Base-by-base conservation (phyloP, 2,329 filamentous ascomycete genomes). In the Curvularia verruculosa region DNA sequence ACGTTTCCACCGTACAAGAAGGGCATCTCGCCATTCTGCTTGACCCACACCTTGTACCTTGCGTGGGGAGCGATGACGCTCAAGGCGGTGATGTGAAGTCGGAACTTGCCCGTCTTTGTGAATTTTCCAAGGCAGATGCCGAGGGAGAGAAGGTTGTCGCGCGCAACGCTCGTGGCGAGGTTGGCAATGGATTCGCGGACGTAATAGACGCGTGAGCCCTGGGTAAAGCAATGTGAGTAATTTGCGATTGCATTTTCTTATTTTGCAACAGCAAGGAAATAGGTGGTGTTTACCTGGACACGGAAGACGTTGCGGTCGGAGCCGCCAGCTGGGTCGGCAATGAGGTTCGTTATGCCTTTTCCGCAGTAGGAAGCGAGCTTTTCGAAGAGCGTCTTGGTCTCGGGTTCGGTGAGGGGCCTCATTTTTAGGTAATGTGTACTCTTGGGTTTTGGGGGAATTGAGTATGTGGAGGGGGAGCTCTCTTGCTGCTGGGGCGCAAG, bases 41-140 rank as follows among this genome's bases (percentile, higher is more conserved):
- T 96, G 66, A 99, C 89, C 92, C 93, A 98, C 68, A 98, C 88
- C 86, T 98, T 98, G 81, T 96, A 96, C 58, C 95, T 84, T 43
- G 94, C 94, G 77, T 97, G 92, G 64, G 91, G 89, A 55, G 93
- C 90, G 65, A 99, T 89, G 62, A 97, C 86, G 62, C 92, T 89
- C 56, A 99, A 83, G n/a, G 85, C 90, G 1, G 94, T 98, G 73
- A 98, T 91, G 80, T 97, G 93, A 53, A 99, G 83, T 51, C 94
- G 84, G 81, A 99, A 98, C 78, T 98, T 97, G 62, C 92, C 92
- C 4, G 92, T 91, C 83, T 97, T 98, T 60, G 93, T 97, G 81
- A 97, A 96, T 76, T 97, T 96, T 71, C 92, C 92, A 12, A 98
- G 80, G 75, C 93, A 97, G 23, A 89, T 94, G 24, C 94, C 94